Base-by-base conservation (phyloP, 148 eudicot species). In the Polygonum maritimum region DNA sequence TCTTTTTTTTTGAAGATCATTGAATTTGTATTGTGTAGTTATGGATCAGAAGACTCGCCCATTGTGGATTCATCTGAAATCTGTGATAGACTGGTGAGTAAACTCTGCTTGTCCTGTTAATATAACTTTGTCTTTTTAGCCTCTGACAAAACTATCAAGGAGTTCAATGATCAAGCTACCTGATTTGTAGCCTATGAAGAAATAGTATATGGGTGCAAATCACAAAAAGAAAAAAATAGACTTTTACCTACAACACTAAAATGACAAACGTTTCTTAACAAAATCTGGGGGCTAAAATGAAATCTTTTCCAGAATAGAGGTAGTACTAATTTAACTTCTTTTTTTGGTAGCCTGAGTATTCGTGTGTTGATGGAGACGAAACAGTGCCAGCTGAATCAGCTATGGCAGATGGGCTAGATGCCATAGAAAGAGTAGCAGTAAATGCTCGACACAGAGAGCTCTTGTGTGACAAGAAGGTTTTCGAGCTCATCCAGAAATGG, bases 321-420 rank as follows among this genome's bases (percentile, higher is more conserved):
- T 15, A 6, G n/a, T 76, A 12, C 72, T 76, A 62, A 31, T 60
- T 9, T 39, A 36, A 15, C 33, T 21, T 13, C 36, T 77, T 69
- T 60, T 60, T 26, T 60, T 60, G 15, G 69, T 89, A 94, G 97
- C 97, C 97, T 13, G 76, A 83, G 78, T 92, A 95, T 80, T 83
- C 98, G 1, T 87, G 48, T 65, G 97, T 92, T 39, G 94, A 95
- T 80, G 98, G 98, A 75, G 98, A 95, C 86, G 97, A 87, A 81
- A 87, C 97, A 14, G 97, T 95, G 31, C 97, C 97, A 8, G 75
- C 86, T 18, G 97, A 95, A 83, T 92, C 98, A 39, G 94, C 96
- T 31, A 82, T 78, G 98, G 98, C 94, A 1, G 98, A 95, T 75
- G 91, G 89, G 60, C 90, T 90, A 44, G 81, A 77, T 71, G 96